Evolutionary conservation across 2,329 filamentous ascomycete species (phyloP).

Genomic region (Lasiodiplodia sp.): DNA sequence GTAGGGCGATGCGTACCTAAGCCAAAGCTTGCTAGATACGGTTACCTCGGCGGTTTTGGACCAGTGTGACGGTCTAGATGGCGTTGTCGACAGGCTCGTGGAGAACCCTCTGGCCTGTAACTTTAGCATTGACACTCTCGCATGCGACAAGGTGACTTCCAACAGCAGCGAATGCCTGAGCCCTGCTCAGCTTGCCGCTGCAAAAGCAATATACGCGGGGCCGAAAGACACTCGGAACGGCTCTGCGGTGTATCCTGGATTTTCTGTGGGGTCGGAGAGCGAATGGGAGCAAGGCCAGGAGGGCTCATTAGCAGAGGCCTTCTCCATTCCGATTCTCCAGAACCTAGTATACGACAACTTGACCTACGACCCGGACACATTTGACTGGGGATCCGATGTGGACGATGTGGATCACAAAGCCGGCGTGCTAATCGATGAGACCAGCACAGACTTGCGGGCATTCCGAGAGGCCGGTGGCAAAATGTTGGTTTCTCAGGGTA

Average conservation of each 20-base stretch:
- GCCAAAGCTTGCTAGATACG: conserved; percentile 43
- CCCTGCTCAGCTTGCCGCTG: conserved; percentile 41
- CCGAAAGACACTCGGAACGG: conserved; percentile 35
- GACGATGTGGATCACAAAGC: conserved; percentile 42
- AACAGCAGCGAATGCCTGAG: conserved; percentile 41
- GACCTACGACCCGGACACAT: conserved; percentile 43
- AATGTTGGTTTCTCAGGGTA: conserved; percentile 49
- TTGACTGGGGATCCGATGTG: conserved; percentile 50
- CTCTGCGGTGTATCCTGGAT: conserved; percentile 50
- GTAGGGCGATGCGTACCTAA: conserved; percentile 34
- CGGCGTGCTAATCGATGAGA: conserved; percentile 49
- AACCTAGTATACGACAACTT: conserved; percentile 52
- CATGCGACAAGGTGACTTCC: conserved; percentile 35
- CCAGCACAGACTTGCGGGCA: conserved; percentile 39
- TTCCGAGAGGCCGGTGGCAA: conserved; percentile 46
- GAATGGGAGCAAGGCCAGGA: conserved; percentile 48
- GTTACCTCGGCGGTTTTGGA: conserved; percentile 45
- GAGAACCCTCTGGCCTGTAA: conserved; percentile 49
- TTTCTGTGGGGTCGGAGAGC: conserved; percentile 49
- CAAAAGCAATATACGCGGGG: conserved; percentile 45
- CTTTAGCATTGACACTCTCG: conserved; percentile 45
- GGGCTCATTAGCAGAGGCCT: conserved; percentile 44
- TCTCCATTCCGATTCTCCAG: conserved; percentile 51
- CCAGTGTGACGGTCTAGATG: conserved; percentile 51
- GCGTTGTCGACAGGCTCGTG: conserved; percentile 48